These are phyloP conservation scores for Pulveroboletus sp. DNA, from an alignment of 768 basidiomycete species.

Conservation along the genomic window DNA sequence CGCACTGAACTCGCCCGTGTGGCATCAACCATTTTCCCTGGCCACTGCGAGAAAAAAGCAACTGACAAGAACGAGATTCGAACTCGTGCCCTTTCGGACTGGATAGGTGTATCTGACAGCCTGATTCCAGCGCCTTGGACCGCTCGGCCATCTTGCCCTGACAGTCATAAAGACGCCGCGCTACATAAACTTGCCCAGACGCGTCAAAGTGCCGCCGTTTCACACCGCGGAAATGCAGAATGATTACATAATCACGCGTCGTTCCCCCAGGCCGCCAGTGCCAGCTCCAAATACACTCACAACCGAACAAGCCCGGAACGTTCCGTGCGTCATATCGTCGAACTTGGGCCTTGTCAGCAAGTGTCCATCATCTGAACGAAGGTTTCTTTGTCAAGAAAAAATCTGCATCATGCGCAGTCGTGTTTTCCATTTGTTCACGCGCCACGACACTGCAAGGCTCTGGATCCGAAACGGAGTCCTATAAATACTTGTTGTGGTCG, in stretches of 20 bases:
- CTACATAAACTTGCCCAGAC: neutral
- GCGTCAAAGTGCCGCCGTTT: too few species aligned
- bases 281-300: neutral
- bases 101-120: slow-evolving; percentile 15
- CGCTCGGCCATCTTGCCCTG: slow-evolving; percentile 50
- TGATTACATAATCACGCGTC: too few species aligned
- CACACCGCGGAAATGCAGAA: too few species aligned
- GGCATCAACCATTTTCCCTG: too few species aligned
- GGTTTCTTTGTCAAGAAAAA: too few species aligned
- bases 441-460: too few species aligned
- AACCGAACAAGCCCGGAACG: neutral
- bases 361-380: too few species aligned
- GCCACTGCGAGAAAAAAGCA: neutral
- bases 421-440: too few species aligned
- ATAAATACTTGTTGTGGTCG: neutral
- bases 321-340: neutral
- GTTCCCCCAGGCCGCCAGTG: too few species aligned
- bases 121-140: slow-evolving; percentile 59
- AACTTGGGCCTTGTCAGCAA: neutral
- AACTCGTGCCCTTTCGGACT: slow-evolving; percentile 33
- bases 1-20: too few species aligned
- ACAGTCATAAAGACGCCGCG: accelerated
- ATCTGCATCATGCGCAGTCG: too few species aligned
- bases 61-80: slow-evolving; percentile 38
- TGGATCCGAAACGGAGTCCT: too few species aligned